Conservation (phyloP, 148 eudicot species). For the Camellia sinensis region DNA sequence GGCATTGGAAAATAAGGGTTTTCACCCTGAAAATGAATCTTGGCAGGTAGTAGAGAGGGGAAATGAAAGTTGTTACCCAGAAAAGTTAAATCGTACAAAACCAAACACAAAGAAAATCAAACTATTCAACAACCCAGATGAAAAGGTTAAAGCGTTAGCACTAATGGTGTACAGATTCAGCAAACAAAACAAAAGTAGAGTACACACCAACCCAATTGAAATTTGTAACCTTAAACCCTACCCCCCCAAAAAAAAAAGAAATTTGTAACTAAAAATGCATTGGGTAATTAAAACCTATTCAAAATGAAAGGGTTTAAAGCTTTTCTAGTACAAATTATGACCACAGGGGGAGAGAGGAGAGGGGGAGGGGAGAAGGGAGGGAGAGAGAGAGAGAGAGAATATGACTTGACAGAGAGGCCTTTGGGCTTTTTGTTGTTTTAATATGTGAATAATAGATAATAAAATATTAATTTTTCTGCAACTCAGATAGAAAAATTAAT, state of each 20-base stretch:
- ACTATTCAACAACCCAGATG: neutral
- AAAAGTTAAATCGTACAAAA: neutral
- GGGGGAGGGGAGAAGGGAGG: no score
- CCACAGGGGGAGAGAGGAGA: neutral
- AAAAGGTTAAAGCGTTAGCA: slow-evolving; percentile 7
- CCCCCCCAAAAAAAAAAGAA: neutral
- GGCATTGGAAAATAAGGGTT: neutral
- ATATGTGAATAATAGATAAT: neutral
- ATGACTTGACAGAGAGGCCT: slow-evolving; percentile 1
- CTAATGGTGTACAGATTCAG: slow-evolving; percentile 2
- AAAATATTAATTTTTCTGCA: neutral
- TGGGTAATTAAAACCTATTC: neutral
- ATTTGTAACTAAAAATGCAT: neutral
- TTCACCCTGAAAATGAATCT: neutral
- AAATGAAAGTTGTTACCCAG: neutral
- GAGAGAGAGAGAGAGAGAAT: slow-evolving; percentile 3
- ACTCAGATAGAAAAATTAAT: neutral
- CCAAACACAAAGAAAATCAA: slow-evolving; percentile 1
- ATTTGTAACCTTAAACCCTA: no score
- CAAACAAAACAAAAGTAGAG: neutral
- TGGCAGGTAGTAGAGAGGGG: slow-evolving; percentile 2
- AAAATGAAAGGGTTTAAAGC: neutral
- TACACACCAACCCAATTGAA: neutral
- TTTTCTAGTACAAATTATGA: slow-evolving; percentile 11
- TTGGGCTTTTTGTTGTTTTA: neutral